Conservation (phyloP, 2,329 filamentous ascomycete genomes). For the Aspergillus sp. region DNA sequence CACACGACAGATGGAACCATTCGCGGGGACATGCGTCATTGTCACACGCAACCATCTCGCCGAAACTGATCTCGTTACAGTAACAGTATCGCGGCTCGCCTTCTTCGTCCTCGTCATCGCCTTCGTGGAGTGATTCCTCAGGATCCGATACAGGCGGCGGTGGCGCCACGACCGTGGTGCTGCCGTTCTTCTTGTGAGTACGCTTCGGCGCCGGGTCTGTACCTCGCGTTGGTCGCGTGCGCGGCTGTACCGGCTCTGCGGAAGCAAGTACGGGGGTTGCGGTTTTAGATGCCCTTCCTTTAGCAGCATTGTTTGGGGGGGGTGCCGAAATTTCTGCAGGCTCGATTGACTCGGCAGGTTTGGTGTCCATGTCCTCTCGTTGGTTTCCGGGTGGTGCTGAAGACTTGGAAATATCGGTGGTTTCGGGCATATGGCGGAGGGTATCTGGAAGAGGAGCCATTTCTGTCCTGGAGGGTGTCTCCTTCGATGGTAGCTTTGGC, state of each 20-base stretch:
- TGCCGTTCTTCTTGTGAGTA: conserved; percentile 34
- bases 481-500: conserved; percentile 55
- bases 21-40: conserved; percentile 70
- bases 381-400: conserved; percentile 27
- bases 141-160: conserved; percentile 39
- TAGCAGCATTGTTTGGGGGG: conserved; percentile 19
- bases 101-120: conserved; percentile 63
- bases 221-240: conserved; percentile 36
- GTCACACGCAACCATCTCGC: conserved; percentile 82
- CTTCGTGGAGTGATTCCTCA: conserved; percentile 45
- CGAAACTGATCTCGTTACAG: conserved; percentile 77
- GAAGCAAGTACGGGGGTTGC: conserved; percentile 42
- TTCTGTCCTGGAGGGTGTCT: conserved; percentile 34
- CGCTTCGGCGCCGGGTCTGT: conserved; percentile 37
- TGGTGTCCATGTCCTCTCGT: conserved; percentile 37
- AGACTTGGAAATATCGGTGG: conserved; percentile 17
- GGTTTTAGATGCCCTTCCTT: conserved; percentile 42
- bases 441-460: conserved; percentile 28
- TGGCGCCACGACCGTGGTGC: conserved; percentile 20
- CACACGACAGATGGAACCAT: conserved; percentile 83
- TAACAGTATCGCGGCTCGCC: conserved; percentile 77
- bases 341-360: conserved; percentile 30
- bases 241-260: conserved; percentile 32
- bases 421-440: conserved; percentile 32
- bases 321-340: conserved; percentile 34